Evolutionary conservation across 495 filamentous ascomycete species (phyloP).

Genomic region (Monascus purpureus): DNA sequence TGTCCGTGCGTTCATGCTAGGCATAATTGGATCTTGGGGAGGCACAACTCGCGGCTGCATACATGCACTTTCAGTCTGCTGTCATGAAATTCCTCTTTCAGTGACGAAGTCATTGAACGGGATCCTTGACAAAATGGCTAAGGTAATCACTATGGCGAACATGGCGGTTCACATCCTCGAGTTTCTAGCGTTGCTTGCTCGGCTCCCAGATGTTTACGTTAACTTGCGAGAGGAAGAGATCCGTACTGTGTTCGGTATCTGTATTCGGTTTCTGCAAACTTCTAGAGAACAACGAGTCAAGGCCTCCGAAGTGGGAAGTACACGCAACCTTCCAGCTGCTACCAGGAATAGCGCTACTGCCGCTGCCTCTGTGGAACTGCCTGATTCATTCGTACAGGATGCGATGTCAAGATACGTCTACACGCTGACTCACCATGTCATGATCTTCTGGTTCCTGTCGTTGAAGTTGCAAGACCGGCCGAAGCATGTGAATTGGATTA

Average conservation of each 20-base stretch:
- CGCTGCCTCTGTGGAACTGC: slow-evolving; percentile 14
- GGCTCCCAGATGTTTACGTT: slow-evolving; percentile 68
- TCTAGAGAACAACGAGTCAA: slow-evolving; percentile 42
- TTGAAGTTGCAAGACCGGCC: slow-evolving; percentile 70
- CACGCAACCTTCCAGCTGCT: slow-evolving; percentile 14
- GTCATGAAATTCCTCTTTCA: slow-evolving; percentile 76
- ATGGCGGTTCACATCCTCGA: slow-evolving; percentile 91
- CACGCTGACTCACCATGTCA: slow-evolving; percentile 83
- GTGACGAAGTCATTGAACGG: slow-evolving; percentile 66
- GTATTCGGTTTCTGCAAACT: slow-evolving; percentile 78
- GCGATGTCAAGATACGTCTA: slow-evolving; percentile 68
- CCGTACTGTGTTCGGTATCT: slow-evolving; percentile 85
- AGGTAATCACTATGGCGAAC: slow-evolving; percentile 83
- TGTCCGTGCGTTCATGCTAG: slow-evolving; percentile 68
- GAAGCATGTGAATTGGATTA: slow-evolving; percentile 80
- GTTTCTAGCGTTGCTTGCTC: slow-evolving; percentile 74
- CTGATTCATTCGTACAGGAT: slow-evolving; percentile 21
- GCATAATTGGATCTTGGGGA: slow-evolving; percentile 68
- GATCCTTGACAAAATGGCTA: slow-evolving; percentile 83
- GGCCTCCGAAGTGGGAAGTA: slow-evolving; percentile 17
- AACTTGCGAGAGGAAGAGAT: slow-evolving; percentile 83
- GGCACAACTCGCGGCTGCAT: slow-evolving; percentile 82
- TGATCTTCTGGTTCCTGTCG: slow-evolving; percentile 91
- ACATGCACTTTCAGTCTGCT: slow-evolving; percentile 85
- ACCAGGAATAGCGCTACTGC: slow-evolving; percentile 27